These are phyloP conservation scores for Aspergillus baeticus DNA, from an alignment of 495 filamentous ascomycete genomes.

Conservation along the genomic window DNA sequence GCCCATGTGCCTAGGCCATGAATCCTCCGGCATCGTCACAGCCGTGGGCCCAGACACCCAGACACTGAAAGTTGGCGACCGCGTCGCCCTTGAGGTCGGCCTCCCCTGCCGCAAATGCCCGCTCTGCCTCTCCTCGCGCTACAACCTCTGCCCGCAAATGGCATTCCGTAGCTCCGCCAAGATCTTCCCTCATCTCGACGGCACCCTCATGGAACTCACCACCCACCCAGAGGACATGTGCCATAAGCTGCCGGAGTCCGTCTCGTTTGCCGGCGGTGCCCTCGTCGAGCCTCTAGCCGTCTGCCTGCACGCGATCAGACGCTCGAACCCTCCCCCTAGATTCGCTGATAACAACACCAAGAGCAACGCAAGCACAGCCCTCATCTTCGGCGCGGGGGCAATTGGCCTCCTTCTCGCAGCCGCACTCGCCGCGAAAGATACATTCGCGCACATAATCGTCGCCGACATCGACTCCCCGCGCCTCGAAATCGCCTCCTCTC, in stretches of 20 bases:
- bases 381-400: slow-evolving; percentile 80
- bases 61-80: slow-evolving; percentile 58
- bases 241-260: slow-evolving; percentile 57
- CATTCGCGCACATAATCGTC: slow-evolving; percentile 71
- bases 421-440: slow-evolving; percentile 57
- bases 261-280: slow-evolving; percentile 69
- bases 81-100: slow-evolving; percentile 82
- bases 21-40: slow-evolving; percentile 70
- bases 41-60: slow-evolving; percentile 53
- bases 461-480: slow-evolving; percentile 77
- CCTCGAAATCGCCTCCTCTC: slow-evolving; percentile 66
- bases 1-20: slow-evolving; percentile 76
- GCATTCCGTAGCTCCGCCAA: slow-evolving; percentile 78
- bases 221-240: slow-evolving; percentile 64
- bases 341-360: slow-evolving; percentile 32
- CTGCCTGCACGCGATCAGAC: slow-evolving; percentile 69
- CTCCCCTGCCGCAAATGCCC: slow-evolving; percentile 71
- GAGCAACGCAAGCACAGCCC: slow-evolving; percentile 56
- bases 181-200: slow-evolving; percentile 74
- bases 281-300: slow-evolving; percentile 79
- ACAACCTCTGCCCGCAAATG: slow-evolving; percentile 85
- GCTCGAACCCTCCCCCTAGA: slow-evolving; percentile 52
- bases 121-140: slow-evolving; percentile 65
- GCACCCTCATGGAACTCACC: slow-evolving; percentile 76
- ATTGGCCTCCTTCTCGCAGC: slow-evolving; percentile 73